These are phyloP conservation scores for Colletotrichum chrysophilum DNA, from an alignment of 2,329 filamentous ascomycete genomes.

Conservation along the genomic window DNA sequence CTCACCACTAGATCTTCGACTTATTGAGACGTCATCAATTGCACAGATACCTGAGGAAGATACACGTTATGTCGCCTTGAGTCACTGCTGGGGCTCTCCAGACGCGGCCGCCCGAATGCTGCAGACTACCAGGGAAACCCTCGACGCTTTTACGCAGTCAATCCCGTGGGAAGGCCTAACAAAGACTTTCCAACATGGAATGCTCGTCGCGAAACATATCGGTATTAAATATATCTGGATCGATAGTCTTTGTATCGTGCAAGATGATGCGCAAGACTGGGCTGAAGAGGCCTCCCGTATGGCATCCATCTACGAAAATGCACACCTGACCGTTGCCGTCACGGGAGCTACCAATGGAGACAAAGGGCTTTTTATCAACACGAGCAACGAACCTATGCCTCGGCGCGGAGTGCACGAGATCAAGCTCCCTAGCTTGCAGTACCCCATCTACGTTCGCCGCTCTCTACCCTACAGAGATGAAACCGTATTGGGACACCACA, in stretches of 20 bases:
- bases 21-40: background rate
- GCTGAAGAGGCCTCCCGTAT: background rate
- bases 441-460: background rate
- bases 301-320: background rate
- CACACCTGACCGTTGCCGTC: background rate
- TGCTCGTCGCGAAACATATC: accelerated
- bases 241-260: background rate
- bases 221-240: background rate
- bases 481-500: too few species aligned
- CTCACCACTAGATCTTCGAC: accelerated
- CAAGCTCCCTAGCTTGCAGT: background rate
- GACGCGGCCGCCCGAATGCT: accelerated
- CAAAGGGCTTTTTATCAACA: background rate
- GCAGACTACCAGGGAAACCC: background rate
- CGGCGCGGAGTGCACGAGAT: background rate
- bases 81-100: background rate
- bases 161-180: background rate
- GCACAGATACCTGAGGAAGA: background rate
- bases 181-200: background rate
- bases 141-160: accelerated
- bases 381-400: accelerated
- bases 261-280: background rate
- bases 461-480: too few species aligned
- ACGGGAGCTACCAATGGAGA: background rate
- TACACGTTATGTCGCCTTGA: background rate